Percentiles rank a stretch among this genome's conserved stretches.
These are phyloP conservation scores for Aspergillus niger DNA, from an alignment of 2,329 filamentous ascomycete genomes.

Conservation along the genomic window DNA sequence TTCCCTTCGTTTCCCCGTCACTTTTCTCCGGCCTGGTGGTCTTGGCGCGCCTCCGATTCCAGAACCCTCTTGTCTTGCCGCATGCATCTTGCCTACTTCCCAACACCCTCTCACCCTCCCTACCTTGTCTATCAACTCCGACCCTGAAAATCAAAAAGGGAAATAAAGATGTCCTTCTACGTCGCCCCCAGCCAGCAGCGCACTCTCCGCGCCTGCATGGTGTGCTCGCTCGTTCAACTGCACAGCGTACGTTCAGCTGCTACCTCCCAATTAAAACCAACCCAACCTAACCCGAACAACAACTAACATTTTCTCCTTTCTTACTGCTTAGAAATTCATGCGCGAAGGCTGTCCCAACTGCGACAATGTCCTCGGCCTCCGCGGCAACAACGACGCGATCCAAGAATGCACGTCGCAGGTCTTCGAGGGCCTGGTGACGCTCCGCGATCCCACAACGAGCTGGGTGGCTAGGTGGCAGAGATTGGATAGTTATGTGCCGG, in stretches of 20 bases:
- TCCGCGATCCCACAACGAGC: conserved; percentile 77
- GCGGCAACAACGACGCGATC: conserved; percentile 75
- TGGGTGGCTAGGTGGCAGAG: conserved; percentile 99
- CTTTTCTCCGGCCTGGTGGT: conserved; percentile 20
- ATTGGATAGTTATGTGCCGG: conserved; percentile 81
- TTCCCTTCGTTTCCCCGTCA: conserved; percentile 9
- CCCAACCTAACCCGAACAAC: background rate
- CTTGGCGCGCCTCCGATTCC: conserved; percentile 33
- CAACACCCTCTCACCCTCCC: background rate
- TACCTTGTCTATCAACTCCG: background rate
- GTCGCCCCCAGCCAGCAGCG: conserved; percentile 75
- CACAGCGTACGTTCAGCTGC: conserved; percentile 56
- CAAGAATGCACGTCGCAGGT: conserved; percentile 94
- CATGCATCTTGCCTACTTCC: background rate
- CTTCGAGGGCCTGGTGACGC: conserved; percentile 86
- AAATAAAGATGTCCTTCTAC: conserved; percentile 57
- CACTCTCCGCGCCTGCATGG: conserved; percentile 94
- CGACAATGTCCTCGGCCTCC: conserved; percentile 85
- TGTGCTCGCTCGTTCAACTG: conserved; percentile 92
- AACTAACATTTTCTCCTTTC: conserved; percentile 6
- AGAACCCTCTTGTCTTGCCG: conserved; percentile 25
- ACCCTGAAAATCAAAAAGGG: too few relatives aligned
- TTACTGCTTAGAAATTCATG: conserved; percentile 69
- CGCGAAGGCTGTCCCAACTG: conserved; percentile 93
- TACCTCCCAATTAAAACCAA: background rate